Conservation (phyloP, 23 red algal species). For the Gracilariopsis chorda region DNA sequence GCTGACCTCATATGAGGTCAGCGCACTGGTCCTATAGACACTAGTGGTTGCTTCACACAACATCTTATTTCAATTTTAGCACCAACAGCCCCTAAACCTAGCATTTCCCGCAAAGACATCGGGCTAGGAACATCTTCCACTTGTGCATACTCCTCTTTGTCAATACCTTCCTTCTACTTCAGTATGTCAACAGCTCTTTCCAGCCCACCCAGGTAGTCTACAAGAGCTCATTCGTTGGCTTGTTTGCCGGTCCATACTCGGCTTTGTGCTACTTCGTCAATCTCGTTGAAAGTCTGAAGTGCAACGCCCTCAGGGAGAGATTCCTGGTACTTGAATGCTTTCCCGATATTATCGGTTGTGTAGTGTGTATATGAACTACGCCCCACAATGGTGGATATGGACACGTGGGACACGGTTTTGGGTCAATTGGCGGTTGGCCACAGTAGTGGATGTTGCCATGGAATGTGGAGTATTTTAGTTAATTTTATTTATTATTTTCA, state of each 20-base stretch:
- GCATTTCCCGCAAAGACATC: background rate
- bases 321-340: too few species aligned
- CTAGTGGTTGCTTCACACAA: constrained; percentile 23
- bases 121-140: constrained; percentile 27
- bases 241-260: constrained; percentile 92
- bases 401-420: too few species aligned
- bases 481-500: too few species aligned
- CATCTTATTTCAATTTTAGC: background rate
- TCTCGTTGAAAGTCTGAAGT: constrained; percentile 70
- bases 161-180: constrained; percentile 46
- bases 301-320: too few species aligned
- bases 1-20: too few species aligned
- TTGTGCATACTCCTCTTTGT: constrained; percentile 33
- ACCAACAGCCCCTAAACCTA: constrained; percentile 18
- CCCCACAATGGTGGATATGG: too few species aligned
- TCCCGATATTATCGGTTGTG: too few species aligned
- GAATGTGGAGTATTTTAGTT: too few species aligned
- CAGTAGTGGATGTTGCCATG: too few species aligned
- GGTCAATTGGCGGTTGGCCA: too few species aligned
- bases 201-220: constrained; percentile 83
- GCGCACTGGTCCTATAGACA: too few species aligned
- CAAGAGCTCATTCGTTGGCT: constrained; percentile 67
- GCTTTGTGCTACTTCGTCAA: constrained; percentile 84
- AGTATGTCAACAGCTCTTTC: constrained; percentile 73
- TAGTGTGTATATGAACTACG: too few species aligned